A percentile compares a stretch with the other conserved stretches of the same genome.
Conservation (phyloP, 1,139 yeast species). For the Saccharomyces pastorianus region DNA sequence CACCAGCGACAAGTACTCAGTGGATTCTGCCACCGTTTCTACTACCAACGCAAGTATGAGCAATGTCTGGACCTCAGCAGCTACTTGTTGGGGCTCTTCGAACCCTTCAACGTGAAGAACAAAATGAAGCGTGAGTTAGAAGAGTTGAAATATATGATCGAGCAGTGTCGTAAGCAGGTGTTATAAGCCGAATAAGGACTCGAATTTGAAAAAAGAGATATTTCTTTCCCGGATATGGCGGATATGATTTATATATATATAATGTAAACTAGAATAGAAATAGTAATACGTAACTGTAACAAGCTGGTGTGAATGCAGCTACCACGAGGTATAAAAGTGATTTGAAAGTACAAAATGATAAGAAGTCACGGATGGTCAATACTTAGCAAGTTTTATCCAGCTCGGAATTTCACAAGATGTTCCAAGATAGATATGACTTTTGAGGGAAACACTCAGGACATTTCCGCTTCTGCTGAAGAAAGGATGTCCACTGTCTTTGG, state of each 20-base stretch:
- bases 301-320: background rate
- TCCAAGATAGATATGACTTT: conserved; percentile 27
- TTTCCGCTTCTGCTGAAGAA: conserved; percentile 39
- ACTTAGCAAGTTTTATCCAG: background rate
- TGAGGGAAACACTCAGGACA: conserved; percentile 41
- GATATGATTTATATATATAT: background rate
- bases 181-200: conserved; percentile 28
- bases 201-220: background rate
- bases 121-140: conserved; percentile 41
- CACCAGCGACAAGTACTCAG: conserved; percentile 28
- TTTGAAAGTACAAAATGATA: background rate
- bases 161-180: conserved; percentile 5
- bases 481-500: conserved; percentile 49
- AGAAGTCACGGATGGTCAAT: background rate
- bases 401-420: background rate
- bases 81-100: conserved; percentile 28
- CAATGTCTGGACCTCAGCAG: conserved; percentile 39
- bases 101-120: conserved; percentile 26
- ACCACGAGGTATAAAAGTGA: background rate
- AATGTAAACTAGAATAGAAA: background rate
- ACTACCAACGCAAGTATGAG: conserved; percentile 40
- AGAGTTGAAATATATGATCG: conserved; percentile 40
- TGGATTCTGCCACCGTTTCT: conserved; percentile 37
- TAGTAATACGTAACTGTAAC: background rate
- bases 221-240: background rate